phyloP scores from a whole-genome alignment of 2,329 filamentous ascomycete species.

The Pseudocercospora vitis region DNA sequence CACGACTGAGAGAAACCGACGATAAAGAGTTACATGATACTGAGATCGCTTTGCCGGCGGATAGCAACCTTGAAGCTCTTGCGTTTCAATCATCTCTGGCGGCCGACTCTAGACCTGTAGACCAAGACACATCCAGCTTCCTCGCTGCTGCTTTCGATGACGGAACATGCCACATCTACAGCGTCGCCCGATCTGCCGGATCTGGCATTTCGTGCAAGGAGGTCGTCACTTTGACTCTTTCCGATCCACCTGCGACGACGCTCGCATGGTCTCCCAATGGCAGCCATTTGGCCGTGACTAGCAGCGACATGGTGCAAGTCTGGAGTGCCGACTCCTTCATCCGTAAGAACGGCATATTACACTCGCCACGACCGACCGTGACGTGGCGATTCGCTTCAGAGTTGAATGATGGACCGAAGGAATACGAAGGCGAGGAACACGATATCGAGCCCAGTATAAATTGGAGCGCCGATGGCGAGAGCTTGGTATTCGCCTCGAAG shows the following conservation, averaged over 20 bases:
- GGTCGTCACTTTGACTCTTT: slow-evolving; percentile 27
- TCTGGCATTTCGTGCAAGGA: slow-evolving; percentile 14
- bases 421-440: slow-evolving; percentile 23
- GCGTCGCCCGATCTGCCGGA: slow-evolving; percentile 28
- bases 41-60: slow-evolving; percentile 18
- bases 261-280: slow-evolving; percentile 49
- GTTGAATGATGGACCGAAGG: slow-evolving; percentile 20
- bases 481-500: slow-evolving; percentile 46
- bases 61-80: slow-evolving; percentile 39
- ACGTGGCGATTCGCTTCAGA: slow-evolving; percentile 33
- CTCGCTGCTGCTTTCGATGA: slow-evolving; percentile 45
- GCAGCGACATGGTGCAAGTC: slow-evolving; percentile 46
- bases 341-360: slow-evolving; percentile 20
- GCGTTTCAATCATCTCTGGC: slow-evolving; percentile 41
- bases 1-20: no score
- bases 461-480: slow-evolving; percentile 57
- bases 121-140: slow-evolving; percentile 13
- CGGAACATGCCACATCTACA: slow-evolving; percentile 45
- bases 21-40: no score
- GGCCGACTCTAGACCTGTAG: slow-evolving; percentile 13
- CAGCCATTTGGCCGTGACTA: slow-evolving; percentile 45
- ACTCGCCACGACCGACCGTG: slow-evolving; percentile 25
- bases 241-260: slow-evolving; percentile 39
- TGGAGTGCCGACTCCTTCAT: slow-evolving; percentile 39
- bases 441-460: slow-evolving; percentile 42